Evolutionary conservation across 139 green algal genomes (phyloP), one percentile per base, ranked within the genome.

Genomic region (Chlamydomonas asymmetrica): DNA sequence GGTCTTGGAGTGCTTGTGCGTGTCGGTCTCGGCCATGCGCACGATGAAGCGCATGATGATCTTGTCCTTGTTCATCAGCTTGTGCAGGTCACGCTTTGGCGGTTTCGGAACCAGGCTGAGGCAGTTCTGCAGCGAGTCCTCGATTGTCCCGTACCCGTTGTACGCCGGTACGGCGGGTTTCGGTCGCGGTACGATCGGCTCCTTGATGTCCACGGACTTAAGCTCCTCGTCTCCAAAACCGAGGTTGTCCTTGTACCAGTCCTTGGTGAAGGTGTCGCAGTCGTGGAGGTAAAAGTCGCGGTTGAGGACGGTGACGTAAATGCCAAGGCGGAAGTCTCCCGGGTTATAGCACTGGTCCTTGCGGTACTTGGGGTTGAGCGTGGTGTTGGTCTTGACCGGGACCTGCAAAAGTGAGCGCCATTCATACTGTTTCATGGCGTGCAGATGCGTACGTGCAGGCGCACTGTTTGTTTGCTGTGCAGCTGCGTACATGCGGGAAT

Each of bases 1-100:
- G 2, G 80, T 84, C 7, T 57, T 50, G 39, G 27, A 78, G 56
- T 85, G 78, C 56, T 85, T 85, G 79, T 86, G 84, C 16, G 56
- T 87, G 37, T 86, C 63, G 6, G 81, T 89, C 61, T 90, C 82
- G 35, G 84, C 59, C 45, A 93, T 81, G 27, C 49, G 29, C 29
- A 83, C 61, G 22, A 65, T 78, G 79, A 97, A 97, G 62, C 91
- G 86, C 79, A 97, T 71, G 22, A 95, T 87, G 77, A 93, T 93
- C 71, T 91, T 91, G 80, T 96, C 90, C 80, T 94, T 94, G 85
- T 94, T 92, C 89, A 97, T 95, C 34, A 96, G 84, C 83, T 95
- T 95, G 82, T 91, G 87, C 80, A 95, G 90, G 83, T 97, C 85
- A 37, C 79, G 80, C 80, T 92, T 89, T 4, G 88, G 90, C 34